Conservation (phyloP, 1,139 yeast genomes). For the Magnusiomyces suaveolens region DNA sequence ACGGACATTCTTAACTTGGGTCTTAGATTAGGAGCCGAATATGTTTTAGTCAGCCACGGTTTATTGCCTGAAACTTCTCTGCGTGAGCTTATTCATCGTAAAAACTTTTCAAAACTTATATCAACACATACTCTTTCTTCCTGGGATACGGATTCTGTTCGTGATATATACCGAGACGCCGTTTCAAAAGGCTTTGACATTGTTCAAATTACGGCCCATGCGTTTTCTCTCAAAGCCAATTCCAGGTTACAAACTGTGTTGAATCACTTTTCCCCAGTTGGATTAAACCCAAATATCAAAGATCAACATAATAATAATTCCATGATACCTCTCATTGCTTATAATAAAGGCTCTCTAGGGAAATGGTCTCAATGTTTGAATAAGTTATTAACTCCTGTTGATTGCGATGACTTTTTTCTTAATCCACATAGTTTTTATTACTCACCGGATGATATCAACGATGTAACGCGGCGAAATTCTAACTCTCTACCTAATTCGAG, state of each 20-base stretch:
- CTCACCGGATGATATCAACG: not conserved
- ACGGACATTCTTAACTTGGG: slow-evolving; percentile 13
- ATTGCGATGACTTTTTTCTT: slow-evolving; percentile 9
- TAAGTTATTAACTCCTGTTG: slow-evolving; percentile 18
- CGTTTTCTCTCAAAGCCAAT: slow-evolving; percentile 15
- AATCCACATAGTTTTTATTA: slow-evolving; percentile 15
- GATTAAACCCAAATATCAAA: not conserved
- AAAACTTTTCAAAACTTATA: slow-evolving; percentile 13
- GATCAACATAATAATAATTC: slow-evolving; percentile 1
- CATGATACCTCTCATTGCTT: slow-evolving; percentile 15
- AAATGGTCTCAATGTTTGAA: slow-evolving; percentile 18
- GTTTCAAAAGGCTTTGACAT: slow-evolving; percentile 14
- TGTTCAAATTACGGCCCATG: slow-evolving; percentile 14
- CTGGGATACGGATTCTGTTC: slow-evolving; percentile 12
- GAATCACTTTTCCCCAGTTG: not conserved
- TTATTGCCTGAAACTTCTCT: slow-evolving; percentile 13
- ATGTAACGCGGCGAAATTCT: not conserved
- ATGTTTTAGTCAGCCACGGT: slow-evolving; percentile 10
- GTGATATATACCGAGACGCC: slow-evolving; percentile 1
- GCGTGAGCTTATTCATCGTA: slow-evolving; percentile 8
- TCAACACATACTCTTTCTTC: slow-evolving; percentile 11
- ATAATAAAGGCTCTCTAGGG: slow-evolving; percentile 20
- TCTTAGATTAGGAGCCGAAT: slow-evolving; percentile 16
- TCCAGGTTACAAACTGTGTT: slow-evolving; percentile 3
- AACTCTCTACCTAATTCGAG: too few species aligned